phyloP scores from a whole-genome alignment of 345 rosid genomes.

The Populus ilicifolia region DNA sequence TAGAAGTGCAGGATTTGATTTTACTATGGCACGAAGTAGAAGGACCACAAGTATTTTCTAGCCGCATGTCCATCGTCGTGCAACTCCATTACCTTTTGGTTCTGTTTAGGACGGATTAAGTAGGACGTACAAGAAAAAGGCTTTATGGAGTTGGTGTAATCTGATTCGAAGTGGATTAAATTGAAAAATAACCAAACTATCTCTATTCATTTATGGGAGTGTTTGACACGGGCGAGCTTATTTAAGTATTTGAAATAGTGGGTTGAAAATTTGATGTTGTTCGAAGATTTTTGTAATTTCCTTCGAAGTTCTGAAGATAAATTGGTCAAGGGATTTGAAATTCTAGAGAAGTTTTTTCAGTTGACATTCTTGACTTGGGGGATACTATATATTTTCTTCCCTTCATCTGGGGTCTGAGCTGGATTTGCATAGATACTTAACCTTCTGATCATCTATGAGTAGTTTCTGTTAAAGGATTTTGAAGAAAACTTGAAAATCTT shows the following conservation, averaged over 20 bases:
- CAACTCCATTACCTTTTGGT: background rate
- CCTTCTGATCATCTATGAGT: background rate
- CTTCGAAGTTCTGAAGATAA: background rate
- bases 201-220: background rate
- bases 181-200: conserved; percentile 3
- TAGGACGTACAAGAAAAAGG: background rate
- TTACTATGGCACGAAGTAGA: background rate
- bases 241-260: background rate
- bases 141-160: background rate
- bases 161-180: conserved; percentile 12
- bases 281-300: background rate
- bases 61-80: background rate
- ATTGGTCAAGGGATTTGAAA: background rate
- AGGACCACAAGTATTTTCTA: background rate
- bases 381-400: background rate
- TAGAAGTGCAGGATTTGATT: background rate
- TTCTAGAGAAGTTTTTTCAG: conserved; percentile 15
- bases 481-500: background rate
- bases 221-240: conserved; percentile 13
- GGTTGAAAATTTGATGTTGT: background rate
- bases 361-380: conserved; percentile 30
- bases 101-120: background rate
- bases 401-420: background rate
- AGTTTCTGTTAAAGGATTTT: background rate
- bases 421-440: background rate